Evolutionary conservation across 768 basidiomycete genomes (phyloP), one percentile per base, ranked within the genome.

Genomic region (Strobilomyces dryophilus): DNA sequence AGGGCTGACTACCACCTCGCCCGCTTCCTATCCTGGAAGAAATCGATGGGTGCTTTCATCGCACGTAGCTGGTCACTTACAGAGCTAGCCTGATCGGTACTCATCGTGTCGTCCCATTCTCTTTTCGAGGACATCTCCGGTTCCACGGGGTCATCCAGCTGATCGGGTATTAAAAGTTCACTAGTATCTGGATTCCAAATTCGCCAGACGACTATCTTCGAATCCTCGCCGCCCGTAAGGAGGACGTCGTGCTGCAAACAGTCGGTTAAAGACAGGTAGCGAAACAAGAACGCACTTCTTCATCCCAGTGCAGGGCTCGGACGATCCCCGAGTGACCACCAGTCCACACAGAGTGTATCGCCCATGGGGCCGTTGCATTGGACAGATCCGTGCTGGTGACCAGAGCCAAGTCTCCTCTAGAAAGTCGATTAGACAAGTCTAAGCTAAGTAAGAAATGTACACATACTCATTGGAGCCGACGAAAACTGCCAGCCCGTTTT

Each of bases 401-500:
- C 29, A 85, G 65, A 5, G 81, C 81, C 18, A 80, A 60, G 53
- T 86, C 83, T 32, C 84, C 84, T 62, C 84, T 85, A 29, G 11
- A 8, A 14, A 48, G 41, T 14, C 42, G 7, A 46, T 54, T 53
- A 54, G 49, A 40, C 49, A 20, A 47, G 14, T 44, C 34, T 24
- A 10, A 15, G 14, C 11, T 5, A 6, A 24, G n/a, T 34, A 31
- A 32, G 27, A 29, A 43, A 43, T 45, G 45, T 34, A 14, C 15
- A 31, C 78, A 31, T 62, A 85, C 89, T 88, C 84, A 49, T 91
- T 89, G 1, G 88, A 88, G 0, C 88, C 89, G 5, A 81, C 78
- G 49, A 89, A 86, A 5, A 89, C 66, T 29, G 75, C 75, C 9
- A 87, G 68, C 18, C 60, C 58, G n/a, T 47, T 55, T 39, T 64